Conservation (phyloP, 805 yeast genomes). For the Ogataea degrootiae region DNA sequence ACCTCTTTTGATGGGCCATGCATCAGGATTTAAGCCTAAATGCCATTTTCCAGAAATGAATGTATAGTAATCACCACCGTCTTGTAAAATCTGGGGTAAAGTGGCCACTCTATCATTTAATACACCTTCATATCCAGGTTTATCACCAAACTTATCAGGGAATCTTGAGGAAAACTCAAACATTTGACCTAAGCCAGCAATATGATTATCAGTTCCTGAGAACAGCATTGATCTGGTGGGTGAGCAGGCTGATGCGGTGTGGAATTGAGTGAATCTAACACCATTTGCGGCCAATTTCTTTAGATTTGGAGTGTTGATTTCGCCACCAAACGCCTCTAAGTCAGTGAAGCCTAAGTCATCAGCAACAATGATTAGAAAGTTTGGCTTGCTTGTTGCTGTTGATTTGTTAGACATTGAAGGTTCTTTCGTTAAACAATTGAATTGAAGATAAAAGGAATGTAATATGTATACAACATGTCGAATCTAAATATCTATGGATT, state of each 20-base stretch:
- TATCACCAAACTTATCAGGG: conserved; percentile 36
- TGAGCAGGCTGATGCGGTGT: conserved; percentile 61
- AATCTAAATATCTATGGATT: too few species aligned
- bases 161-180: conserved; percentile 37
- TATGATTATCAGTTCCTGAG: conserved; percentile 58
- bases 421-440: too few species aligned
- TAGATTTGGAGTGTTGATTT: conserved; percentile 52
- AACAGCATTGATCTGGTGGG: conserved; percentile 60
- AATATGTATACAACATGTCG: too few species aligned
- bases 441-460: too few species aligned
- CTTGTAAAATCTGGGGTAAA: conserved; percentile 45
- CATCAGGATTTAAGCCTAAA: conserved; percentile 43
- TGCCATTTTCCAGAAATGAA: conserved; percentile 61
- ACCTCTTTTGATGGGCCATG: conserved; percentile 46
- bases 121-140: conserved; percentile 55
- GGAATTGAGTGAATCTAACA: conserved; percentile 50
- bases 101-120: conserved; percentile 49
- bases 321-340: conserved; percentile 50
- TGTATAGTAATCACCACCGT: conserved; percentile 42
- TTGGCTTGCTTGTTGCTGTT: conserved; percentile 32
- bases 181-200: conserved; percentile 59
- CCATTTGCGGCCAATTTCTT: conserved; percentile 41
- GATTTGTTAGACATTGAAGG: background rate
- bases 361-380: conserved; percentile 52
- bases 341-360: conserved; percentile 63